Evolutionary conservation across 2,329 filamentous ascomycete genomes (phyloP).

Genomic region (Daldinia eschscholtzii): DNA sequence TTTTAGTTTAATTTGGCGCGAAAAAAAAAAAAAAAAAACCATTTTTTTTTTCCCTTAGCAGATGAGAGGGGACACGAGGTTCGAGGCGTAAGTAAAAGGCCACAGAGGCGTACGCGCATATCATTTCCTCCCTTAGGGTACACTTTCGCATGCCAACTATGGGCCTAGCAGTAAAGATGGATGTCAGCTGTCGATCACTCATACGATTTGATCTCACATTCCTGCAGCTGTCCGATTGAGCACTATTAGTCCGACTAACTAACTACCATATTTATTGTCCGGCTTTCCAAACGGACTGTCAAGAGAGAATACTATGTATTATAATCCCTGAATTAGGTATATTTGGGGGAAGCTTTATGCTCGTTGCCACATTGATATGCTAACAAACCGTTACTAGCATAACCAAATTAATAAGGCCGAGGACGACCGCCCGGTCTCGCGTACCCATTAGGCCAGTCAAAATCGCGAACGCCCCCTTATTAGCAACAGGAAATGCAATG

Average conservation of each 20-base stretch:
- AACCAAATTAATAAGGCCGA: conserved; percentile 40
- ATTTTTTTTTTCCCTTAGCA: conserved; percentile 11
- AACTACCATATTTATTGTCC: conserved; percentile 26
- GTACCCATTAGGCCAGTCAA: conserved; percentile 30
- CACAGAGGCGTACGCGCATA: conserved; percentile 38
- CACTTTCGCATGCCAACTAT: conserved; percentile 33
- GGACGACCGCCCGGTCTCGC: conserved; percentile 25
- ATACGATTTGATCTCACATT: conserved; percentile 43
- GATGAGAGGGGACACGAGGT: conserved; percentile 22
- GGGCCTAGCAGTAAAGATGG: conserved; percentile 37
- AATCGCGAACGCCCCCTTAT: conserved; percentile 24
- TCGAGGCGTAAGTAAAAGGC: conserved; percentile 28
- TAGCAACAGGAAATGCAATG: conserved; percentile 20
- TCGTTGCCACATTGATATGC: conserved; percentile 19
- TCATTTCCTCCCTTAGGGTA: conserved; percentile 40
- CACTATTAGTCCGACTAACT: conserved; percentile 30
- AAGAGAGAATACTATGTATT: conserved; percentile 21
- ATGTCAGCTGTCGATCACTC: conserved; percentile 44
- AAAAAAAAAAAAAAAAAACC: conserved; percentile 20
- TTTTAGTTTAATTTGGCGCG: conserved; percentile 29
- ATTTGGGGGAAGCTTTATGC: conserved; percentile 19
- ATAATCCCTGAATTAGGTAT: conserved; percentile 25
- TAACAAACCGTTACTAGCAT: conserved; percentile 17
- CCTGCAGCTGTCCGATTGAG: conserved; percentile 42
- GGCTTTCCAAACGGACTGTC: conserved; percentile 25